These are phyloP conservation scores for Pyrenophora teres DNA, from an alignment of 2,329 filamentous ascomycete species.

Conservation along the genomic window DNA sequence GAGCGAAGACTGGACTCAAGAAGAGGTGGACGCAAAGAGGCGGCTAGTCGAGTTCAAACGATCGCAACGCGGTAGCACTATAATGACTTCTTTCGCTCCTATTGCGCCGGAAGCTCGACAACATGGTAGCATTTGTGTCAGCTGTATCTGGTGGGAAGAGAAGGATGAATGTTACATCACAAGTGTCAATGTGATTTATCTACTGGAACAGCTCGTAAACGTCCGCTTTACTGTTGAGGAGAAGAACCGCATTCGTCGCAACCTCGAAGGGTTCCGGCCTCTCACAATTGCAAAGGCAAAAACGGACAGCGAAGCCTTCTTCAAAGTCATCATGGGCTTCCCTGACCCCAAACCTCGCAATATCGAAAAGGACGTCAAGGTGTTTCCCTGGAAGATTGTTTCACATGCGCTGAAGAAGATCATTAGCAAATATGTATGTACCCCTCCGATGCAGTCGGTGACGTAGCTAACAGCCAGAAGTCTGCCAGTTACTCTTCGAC, in stretches of 20 bases:
- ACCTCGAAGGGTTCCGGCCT: conserved; percentile 91
- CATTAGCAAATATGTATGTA: conserved; percentile 88
- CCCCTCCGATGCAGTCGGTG: conserved; percentile 16
- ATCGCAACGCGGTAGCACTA: conserved; percentile 78
- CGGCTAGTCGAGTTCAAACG: conserved; percentile 89
- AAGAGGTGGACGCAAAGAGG: conserved; percentile 78
- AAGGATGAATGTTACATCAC: conserved; percentile 91
- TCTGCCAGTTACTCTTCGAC: conserved; percentile 73
- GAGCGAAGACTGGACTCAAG: conserved; percentile 79
- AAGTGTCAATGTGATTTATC: conserved; percentile 92
- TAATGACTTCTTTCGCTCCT: conserved; percentile 78
- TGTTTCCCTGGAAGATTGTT: conserved; percentile 95
- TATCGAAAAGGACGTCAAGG: conserved; percentile 99
- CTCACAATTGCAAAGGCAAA: conserved; percentile 93
- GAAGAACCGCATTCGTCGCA: conserved; percentile 96
- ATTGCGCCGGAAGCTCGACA: conserved; percentile 79
- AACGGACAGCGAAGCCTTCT: conserved; percentile 91
- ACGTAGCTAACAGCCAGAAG: conserved; percentile 51
- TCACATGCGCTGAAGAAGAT: conserved; percentile 92
- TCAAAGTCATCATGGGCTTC: conserved; percentile 99
- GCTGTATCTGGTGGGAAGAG: conserved; percentile 96
- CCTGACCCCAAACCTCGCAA: conserved; percentile 93
- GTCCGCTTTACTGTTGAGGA: conserved; percentile 92
- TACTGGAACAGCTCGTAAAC: conserved; percentile 89
- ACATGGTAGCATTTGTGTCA: conserved; percentile 88